These are phyloP conservation scores for Nadsonia commutata DNA, from an alignment of 1,139 yeast genomes.

Conservation along the genomic window DNA sequence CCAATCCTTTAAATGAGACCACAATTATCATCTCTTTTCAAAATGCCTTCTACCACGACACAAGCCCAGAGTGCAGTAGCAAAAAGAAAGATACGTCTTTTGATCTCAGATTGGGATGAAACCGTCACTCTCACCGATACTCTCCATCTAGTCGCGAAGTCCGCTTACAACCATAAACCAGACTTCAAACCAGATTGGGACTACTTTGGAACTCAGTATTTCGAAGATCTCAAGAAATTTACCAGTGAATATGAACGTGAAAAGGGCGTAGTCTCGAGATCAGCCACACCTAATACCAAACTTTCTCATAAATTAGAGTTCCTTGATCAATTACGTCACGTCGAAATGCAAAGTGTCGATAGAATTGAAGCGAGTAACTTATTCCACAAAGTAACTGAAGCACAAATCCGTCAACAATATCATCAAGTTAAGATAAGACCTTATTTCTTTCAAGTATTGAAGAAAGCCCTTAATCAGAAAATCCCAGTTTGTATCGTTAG, in stretches of 20 bases:
- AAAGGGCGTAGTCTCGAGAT: background rate
- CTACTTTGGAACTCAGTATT: constrained; percentile 34
- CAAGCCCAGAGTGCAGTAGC: too few species aligned
- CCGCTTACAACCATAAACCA: constrained; percentile 32
- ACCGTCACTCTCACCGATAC: constrained; percentile 50
- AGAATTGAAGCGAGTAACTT: constrained; percentile 29
- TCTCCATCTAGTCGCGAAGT: constrained; percentile 34
- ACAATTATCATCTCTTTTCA: too few species aligned
- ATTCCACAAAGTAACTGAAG: constrained; percentile 31
- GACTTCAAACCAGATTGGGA: constrained; percentile 28
- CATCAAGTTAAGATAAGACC: constrained; percentile 27
- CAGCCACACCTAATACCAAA: too few species aligned
- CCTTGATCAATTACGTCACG: constrained; percentile 30
- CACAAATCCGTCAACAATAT: constrained; percentile 26
- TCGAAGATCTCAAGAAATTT: constrained; percentile 23
- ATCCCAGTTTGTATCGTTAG: constrained; percentile 38
- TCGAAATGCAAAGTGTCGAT: constrained; percentile 38
- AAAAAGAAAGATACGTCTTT: constrained; percentile 8
- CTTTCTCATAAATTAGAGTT: constrained; percentile 32
- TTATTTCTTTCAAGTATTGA: constrained; percentile 31
- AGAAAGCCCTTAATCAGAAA: constrained; percentile 16
- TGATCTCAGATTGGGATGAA: constrained; percentile 58
- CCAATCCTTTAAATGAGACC: too few species aligned
- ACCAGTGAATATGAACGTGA: constrained; percentile 7
- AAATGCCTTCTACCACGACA: too few species aligned